These are phyloP conservation scores for Didymellaceae sp. DNA, from an alignment of 2,329 filamentous ascomycete species.

Conservation along the genomic window DNA sequence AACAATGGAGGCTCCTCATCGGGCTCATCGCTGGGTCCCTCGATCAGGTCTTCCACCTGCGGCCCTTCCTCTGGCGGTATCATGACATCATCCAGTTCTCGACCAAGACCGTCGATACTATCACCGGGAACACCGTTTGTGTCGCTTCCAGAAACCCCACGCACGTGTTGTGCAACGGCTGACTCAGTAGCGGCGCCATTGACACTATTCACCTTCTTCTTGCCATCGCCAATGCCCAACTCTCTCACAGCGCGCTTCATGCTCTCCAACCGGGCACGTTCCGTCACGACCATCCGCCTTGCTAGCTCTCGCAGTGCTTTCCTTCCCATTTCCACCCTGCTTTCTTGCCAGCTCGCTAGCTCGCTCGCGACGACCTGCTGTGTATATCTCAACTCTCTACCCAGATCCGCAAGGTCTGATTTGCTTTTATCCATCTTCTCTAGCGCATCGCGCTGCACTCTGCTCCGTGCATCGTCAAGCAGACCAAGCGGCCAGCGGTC, in stretches of 20 bases:
- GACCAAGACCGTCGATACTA: neutral
- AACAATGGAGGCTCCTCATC: conserved; percentile 8
- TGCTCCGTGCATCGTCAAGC: conserved; percentile 85
- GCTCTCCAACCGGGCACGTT: conserved; percentile 78
- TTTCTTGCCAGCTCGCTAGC: conserved; percentile 91
- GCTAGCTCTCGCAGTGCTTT: conserved; percentile 79
- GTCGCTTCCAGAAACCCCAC: neutral
- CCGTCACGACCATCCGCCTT: conserved; percentile 76
- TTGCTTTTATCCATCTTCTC: conserved; percentile 75
- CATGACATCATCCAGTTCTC: neutral
- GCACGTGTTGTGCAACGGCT: no score
- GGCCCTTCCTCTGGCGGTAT: neutral
- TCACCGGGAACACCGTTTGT: neutral
- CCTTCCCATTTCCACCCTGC: conserved; percentile 78
- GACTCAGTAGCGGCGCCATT: neutral
- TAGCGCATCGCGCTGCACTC: conserved; percentile 82
- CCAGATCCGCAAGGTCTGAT: conserved; percentile 74
- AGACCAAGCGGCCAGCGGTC: conserved; percentile 82
- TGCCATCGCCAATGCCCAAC: conserved; percentile 20
- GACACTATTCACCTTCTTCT: neutral
- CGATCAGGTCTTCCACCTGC: conserved; percentile 1
- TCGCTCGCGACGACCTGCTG: conserved; percentile 93
- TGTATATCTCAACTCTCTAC: conserved; percentile 84
- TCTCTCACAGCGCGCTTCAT: conserved; percentile 80
- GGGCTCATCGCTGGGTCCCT: neutral